A percentile compares a stretch with the other conserved stretches of the same genome.
phyloP scores from a whole-genome alignment of 1,284 basidiomycete species.

The Dichomitus squalens region DNA sequence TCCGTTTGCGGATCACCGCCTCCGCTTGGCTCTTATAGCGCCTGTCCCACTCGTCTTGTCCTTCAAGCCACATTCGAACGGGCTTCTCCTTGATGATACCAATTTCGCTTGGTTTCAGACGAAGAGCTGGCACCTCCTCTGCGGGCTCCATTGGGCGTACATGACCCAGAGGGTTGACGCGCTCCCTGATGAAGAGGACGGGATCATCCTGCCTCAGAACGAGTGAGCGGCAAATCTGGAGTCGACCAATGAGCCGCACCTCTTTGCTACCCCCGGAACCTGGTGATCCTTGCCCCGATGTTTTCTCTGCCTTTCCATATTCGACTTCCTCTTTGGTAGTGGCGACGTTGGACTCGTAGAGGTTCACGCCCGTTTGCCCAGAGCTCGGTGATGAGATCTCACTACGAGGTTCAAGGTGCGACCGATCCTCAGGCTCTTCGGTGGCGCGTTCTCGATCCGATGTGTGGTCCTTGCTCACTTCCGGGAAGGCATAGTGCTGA shows the following conservation, averaged over 20 bases:
- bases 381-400: no score
- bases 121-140: constrained; percentile 65
- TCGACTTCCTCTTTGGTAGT: background rate
- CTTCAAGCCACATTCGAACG: constrained; percentile 55
- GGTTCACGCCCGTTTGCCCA: no score
- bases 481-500: constrained; percentile 48
- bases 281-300: no score
- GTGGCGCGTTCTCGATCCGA: constrained; percentile 25
- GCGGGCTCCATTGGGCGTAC: constrained; percentile 80
- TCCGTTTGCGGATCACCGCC: constrained; percentile 43
- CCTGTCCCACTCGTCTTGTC: constrained; percentile 62
- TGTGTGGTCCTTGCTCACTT: constrained; percentile 41
- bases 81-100: constrained; percentile 72
- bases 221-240: background rate
- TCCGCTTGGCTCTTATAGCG: constrained; percentile 45
- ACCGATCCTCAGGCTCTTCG: no score
- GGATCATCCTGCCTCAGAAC: constrained; percentile 29
- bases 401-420: no score
- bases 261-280: background rate
- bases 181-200: constrained; percentile 78
- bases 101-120: constrained; percentile 59
- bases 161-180: constrained; percentile 78
- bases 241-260: background rate
- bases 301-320: no score
- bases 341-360: no score